Conservation (phyloP, 1,284 basidiomycete species). For the Rhodotorula glutinis region DNA sequence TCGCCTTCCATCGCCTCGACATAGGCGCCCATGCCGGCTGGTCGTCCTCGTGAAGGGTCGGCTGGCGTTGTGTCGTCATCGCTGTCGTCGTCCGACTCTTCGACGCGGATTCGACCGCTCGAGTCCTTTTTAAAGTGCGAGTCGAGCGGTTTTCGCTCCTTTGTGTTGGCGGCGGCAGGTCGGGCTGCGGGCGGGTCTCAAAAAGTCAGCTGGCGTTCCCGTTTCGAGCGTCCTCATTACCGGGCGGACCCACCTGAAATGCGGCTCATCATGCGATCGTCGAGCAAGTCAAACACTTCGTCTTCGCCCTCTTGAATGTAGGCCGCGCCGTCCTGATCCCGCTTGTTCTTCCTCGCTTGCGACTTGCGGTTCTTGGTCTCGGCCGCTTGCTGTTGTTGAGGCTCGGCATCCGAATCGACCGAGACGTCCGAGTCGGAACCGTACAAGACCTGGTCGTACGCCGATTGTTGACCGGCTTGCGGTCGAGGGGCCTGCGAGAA, state of each 20-base stretch:
- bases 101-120: slow-evolving; percentile 86
- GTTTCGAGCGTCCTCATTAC: no score
- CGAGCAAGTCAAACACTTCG: slow-evolving; percentile 91
- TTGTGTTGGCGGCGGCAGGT: slow-evolving; percentile 49
- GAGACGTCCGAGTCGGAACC: slow-evolving; percentile 61
- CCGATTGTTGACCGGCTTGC: slow-evolving; percentile 63
- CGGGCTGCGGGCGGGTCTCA: slow-evolving; percentile 53
- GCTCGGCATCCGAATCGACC: slow-evolving; percentile 63
- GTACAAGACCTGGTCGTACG: slow-evolving; percentile 92
- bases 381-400: slow-evolving; percentile 50
- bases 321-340: slow-evolving; percentile 42
- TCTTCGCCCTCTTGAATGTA: slow-evolving; percentile 82
- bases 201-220: no score
- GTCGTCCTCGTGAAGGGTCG: background rate
- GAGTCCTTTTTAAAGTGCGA: slow-evolving; percentile 81
- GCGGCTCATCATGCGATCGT: slow-evolving; percentile 68
- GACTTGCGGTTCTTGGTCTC: slow-evolving; percentile 39
- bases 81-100: slow-evolving; percentile 55
- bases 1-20: slow-evolving; percentile 73
- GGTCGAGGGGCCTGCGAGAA: slow-evolving; percentile 53
- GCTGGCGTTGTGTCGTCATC: slow-evolving; percentile 47
- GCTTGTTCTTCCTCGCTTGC: slow-evolving; percentile 41
- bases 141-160: slow-evolving; percentile 65
- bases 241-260: slow-evolving; percentile 68
- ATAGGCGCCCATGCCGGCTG: slow-evolving; percentile 60